phyloP scores from a whole-genome alignment of 2,329 filamentous ascomycete genomes.

The Phyllosticta capitalensis region DNA sequence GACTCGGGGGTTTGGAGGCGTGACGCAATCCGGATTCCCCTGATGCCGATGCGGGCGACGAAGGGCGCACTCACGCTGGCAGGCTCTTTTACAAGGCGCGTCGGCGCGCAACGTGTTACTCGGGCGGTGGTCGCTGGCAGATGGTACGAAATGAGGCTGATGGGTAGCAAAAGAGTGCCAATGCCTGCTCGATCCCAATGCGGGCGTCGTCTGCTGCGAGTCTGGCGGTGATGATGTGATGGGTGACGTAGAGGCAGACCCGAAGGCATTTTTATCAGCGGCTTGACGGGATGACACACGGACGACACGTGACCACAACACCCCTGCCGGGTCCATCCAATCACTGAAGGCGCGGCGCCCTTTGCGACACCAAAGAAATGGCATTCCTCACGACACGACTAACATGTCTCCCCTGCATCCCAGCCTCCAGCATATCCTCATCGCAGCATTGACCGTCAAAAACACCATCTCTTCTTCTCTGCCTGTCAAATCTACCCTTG shows the following conservation, averaged over 20 bases:
- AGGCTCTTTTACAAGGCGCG: conserved; percentile 3
- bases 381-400: background rate
- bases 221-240: conserved; percentile 11
- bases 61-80: conserved; percentile 8
- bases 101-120: conserved; percentile 2
- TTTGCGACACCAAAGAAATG: background rate
- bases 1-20: conserved; percentile 8
- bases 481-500: background rate
- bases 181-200: conserved; percentile 11
- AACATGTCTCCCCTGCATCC: background rate
- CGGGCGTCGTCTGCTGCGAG: conserved; percentile 9
- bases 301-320: conserved; percentile 1
- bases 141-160: conserved; percentile 11
- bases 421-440: background rate
- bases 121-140: background rate
- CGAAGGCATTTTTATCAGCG: conserved; percentile 11
- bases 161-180: conserved; percentile 7
- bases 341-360: background rate
- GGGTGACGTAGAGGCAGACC: conserved; percentile 11
- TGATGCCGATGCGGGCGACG: conserved; percentile 8
- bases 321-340: background rate
- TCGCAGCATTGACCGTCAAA: background rate
- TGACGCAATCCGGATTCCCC: conserved; percentile 9
- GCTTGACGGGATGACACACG: conserved; percentile 3
- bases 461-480: no score